Percentiles rank a stretch among this genome's conserved stretches.
These are phyloP conservation scores for Cyamopsis tetragonoloba DNA, from an alignment of 306 rosid genomes.

Conservation along the genomic window DNA sequence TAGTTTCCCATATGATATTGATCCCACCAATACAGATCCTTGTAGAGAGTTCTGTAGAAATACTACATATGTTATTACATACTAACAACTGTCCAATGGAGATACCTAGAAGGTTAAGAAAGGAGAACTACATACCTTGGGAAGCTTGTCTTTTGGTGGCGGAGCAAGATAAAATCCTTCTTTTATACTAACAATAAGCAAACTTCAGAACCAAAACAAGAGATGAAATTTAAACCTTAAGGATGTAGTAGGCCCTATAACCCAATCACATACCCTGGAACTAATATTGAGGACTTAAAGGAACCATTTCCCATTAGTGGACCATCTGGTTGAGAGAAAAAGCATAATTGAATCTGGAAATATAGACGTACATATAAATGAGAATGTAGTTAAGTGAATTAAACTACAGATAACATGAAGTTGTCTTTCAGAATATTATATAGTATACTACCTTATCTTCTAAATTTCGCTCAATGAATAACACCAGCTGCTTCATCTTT, in stretches of 20 bases:
- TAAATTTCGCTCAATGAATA: slow-evolving; percentile 76
- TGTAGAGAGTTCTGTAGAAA: slow-evolving; percentile 57
- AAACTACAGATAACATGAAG: background rate
- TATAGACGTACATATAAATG: slow-evolving; percentile 10
- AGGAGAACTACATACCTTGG: slow-evolving; percentile 51
- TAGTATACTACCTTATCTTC: slow-evolving; percentile 74
- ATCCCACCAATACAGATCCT: slow-evolving; percentile 84
- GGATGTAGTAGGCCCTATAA: slow-evolving; percentile 27
- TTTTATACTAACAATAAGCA: slow-evolving; percentile 54
- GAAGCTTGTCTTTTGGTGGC: slow-evolving; percentile 84
- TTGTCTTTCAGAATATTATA: background rate
- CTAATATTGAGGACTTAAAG: slow-evolving; percentile 65
- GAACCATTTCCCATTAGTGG: slow-evolving; percentile 74
- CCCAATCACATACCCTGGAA: slow-evolving; percentile 71
- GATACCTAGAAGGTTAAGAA: background rate
- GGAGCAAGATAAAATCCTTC: slow-evolving; percentile 91
- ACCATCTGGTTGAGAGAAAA: slow-evolving; percentile 93
- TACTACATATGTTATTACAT: slow-evolving; percentile 11
- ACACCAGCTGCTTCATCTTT: slow-evolving; percentile 84
- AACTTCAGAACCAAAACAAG: slow-evolving; percentile 26
- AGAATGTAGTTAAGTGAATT: background rate
- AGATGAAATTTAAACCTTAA: slow-evolving; percentile 12
- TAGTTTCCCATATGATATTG: slow-evolving; percentile 80
- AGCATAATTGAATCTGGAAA: slow-evolving; percentile 62
- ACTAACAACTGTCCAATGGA: background rate